Conservation (phyloP, 192 early-diverging fungal genomes). For the Backusella parvicylindrica region DNA sequence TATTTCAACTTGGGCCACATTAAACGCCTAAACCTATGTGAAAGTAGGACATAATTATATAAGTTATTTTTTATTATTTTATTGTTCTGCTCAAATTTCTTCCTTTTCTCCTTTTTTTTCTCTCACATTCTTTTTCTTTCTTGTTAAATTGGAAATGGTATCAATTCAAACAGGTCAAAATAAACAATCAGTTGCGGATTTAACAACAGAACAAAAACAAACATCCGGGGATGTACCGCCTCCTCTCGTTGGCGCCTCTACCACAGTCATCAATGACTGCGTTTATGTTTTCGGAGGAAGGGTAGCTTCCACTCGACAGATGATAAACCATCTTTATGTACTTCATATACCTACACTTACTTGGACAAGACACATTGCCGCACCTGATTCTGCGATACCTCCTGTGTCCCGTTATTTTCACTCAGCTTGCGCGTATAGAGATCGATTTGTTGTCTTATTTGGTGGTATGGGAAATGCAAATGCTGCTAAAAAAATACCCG, state of each 20-base stretch:
- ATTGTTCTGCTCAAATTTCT: neutral
- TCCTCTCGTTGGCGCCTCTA: slow-evolving; percentile 63
- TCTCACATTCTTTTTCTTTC: neutral
- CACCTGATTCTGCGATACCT: slow-evolving; percentile 31
- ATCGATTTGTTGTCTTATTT: slow-evolving; percentile 66
- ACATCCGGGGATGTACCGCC: slow-evolving; percentile 69
- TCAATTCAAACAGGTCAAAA: neutral
- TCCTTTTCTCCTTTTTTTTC: neutral
- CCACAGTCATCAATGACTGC: slow-evolving; percentile 53
- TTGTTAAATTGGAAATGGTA: neutral
- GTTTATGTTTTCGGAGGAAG: slow-evolving; percentile 74
- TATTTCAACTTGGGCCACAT: neutral
- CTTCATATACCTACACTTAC: slow-evolving; percentile 56
- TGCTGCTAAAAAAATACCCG: neutral
- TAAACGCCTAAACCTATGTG: neutral
- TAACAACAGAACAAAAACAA: slow-evolving; percentile 39
- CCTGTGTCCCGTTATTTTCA: slow-evolving; percentile 67
- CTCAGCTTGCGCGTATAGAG: slow-evolving; percentile 59
- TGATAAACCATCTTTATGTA: slow-evolving; percentile 66
- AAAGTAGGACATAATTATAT: neutral
- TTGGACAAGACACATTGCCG: slow-evolving; percentile 52
- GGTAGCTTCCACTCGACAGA: slow-evolving; percentile 56
- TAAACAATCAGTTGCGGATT: slow-evolving; percentile 48
- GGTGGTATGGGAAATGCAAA: slow-evolving; percentile 75
- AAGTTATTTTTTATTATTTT: neutral